A percentile compares a stretch with the other conserved stretches of the same genome.
Evolutionary conservation across 257 asterid species (phyloP).

Genomic region (Nicotiana paniculata): DNA sequence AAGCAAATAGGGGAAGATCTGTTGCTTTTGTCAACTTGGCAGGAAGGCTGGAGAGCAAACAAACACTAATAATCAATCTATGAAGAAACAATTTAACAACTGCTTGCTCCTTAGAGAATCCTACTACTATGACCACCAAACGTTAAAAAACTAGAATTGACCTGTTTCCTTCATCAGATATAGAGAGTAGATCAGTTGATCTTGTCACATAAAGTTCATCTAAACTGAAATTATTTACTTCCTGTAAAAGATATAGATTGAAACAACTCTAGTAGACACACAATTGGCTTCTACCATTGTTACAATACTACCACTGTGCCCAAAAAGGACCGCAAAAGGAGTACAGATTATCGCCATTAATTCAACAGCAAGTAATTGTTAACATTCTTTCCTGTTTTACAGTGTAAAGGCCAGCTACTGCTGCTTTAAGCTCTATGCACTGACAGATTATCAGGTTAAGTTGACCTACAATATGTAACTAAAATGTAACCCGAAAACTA

Average conservation of each 20-base stretch:
- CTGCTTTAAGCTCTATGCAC: background rate
- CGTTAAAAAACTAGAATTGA: background rate
- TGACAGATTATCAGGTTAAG: background rate
- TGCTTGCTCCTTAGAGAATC: background rate
- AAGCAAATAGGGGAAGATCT: constrained; percentile 38
- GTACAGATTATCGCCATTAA: background rate
- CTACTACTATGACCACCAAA: background rate
- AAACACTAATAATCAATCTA: background rate
- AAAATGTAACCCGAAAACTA: too few relatives aligned
- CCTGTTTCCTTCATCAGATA: background rate
- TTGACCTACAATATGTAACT: background rate
- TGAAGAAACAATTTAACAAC: background rate
- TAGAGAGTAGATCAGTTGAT: background rate
- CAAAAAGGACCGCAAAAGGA: background rate
- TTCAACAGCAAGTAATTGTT: background rate
- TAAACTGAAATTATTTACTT: background rate
- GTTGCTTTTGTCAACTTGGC: constrained; percentile 34
- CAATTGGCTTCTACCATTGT: background rate
- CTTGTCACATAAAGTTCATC: background rate
- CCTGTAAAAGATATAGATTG: background rate
- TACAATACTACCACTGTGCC: background rate
- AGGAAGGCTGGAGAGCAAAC: constrained; percentile 39
- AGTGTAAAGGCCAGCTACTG: background rate
- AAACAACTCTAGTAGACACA: background rate
- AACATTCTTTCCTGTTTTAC: background rate